phyloP scores from a whole-genome alignment of 768 basidiomycete species.

The Tremella mesenterica region DNA sequence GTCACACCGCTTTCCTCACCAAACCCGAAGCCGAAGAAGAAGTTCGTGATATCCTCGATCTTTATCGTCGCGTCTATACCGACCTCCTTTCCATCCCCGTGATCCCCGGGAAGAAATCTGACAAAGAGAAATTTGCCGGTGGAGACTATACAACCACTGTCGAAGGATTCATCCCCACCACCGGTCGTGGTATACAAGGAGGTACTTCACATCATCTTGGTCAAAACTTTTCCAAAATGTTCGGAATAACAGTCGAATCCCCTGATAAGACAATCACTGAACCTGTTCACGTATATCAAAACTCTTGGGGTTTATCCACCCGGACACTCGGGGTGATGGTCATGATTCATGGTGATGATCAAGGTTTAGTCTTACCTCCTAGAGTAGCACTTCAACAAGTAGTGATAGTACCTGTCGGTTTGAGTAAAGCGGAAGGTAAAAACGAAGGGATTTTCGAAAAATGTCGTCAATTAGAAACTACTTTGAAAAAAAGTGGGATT shows the following conservation, averaged over 20 bases:
- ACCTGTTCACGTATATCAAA: constrained; percentile 78
- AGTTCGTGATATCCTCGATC: constrained; percentile 86
- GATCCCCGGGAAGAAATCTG: constrained; percentile 91
- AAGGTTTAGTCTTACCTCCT: constrained; percentile 94
- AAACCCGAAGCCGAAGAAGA: constrained; percentile 83
- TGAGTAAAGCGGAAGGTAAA: constrained; percentile 56
- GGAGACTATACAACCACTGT: constrained; percentile 96
- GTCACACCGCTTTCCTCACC: constrained; percentile 88
- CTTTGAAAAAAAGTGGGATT: constrained; percentile 62
- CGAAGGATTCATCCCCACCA: constrained; percentile 94
- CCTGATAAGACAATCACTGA: constrained; percentile 50
- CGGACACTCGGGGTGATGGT: constrained; percentile 96
- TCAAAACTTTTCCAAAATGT: constrained; percentile 98
- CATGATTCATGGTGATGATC: constrained; percentile 97
- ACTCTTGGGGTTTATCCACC: constrained; percentile 97
- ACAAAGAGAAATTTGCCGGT: constrained; percentile 98
- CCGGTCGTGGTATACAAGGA: constrained; percentile 93
- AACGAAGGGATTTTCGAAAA: constrained; percentile 58
- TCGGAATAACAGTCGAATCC: constrained; percentile 94
- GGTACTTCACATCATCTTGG: constrained; percentile 97
- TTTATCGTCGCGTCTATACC: constrained; percentile 90
- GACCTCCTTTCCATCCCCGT: constrained; percentile 96
- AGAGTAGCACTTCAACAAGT: constrained; percentile 88
- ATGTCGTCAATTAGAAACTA: constrained; percentile 67
- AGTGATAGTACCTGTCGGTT: constrained; percentile 84